Base-by-base conservation (phyloP, 2,329 filamentous ascomycete genomes). In the Penicillium sp. region DNA sequence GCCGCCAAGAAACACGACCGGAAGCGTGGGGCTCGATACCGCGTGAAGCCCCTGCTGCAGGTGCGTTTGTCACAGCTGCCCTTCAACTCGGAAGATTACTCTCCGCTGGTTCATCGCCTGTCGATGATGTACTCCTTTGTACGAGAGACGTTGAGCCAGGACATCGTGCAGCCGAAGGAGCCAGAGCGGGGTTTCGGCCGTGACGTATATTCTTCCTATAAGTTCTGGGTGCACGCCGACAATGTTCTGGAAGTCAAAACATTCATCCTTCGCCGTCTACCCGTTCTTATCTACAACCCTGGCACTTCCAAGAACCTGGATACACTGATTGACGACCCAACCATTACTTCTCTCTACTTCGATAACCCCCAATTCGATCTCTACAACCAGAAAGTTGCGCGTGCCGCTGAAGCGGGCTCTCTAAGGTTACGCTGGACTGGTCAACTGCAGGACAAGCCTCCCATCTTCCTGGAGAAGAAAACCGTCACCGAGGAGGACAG, bases 1-100 rank as follows among this genome's bases (percentile, higher is more conserved):
- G 94, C 94, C 33, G 89, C 89, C 41, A 98, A 98, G 81, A 98
- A 98, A 72, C 93, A 98, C 69, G 93, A 98, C 69, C 86, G 93
- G 53, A 94, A 91, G 71, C 80, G 91, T 52, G 90, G 90, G 40
- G 78, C 82, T 51, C 78, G 82, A 37, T 97, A 97, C 73, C 87
- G 84, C 64, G 86, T 97, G 53, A 82, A 88, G 16, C 90, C 93
- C 18, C 83, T 97, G 73, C 83, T 97, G 69, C 87, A 95, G 70
- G 84, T 95, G 57, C 86, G 87, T 57, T 71, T 98, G 57, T 81
- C 87, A n/a, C 81, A 88, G 51, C 77, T 90, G 46, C 89, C 91
- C 9, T 94, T 98, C 76, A 95, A 97, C 70, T 91, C 87, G 43
- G 93, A 97, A 65, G 87, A 87, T 55, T 96, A 96, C 69, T 85